Evolutionary conservation across 2,329 filamentous ascomycete genomes (phyloP), one percentile per base, ranked within the genome.

Genomic region (Bipolaris victoriae): DNA sequence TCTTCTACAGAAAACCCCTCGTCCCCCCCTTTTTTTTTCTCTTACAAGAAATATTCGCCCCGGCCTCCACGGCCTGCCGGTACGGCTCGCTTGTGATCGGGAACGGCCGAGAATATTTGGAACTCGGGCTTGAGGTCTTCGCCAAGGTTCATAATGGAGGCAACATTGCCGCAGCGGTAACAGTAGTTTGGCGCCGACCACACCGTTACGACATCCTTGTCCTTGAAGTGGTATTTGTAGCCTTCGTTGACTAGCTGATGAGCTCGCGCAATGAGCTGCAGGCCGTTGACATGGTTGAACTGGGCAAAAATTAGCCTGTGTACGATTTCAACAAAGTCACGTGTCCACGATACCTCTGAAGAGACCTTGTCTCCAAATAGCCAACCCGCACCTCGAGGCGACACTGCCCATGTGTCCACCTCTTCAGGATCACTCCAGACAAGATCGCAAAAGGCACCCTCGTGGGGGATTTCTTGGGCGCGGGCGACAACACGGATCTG

Each of bases 371-470:
- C 88, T 45, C 86, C 86, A 67, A 89, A 89, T 2, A 88, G 73
- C 86, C 86, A 88, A 59, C 88, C 88, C 49, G 87, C 87, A 63
- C 87, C 87, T 77, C 87, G 79, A 24, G 87, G 87, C 62, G 85
- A 88, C 43, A 90, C 86, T 49, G 86, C 86, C 88, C 87, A 90
- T 2, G 86, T 88, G 60, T 88, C 86, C 57, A 89, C 86, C 37
- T 83, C 81, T 66, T 91, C 89, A 0, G 89, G 89, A 72, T 91
- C 89, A 66, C 92, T 97, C 95, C 95, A 99, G 53, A 99, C 86
- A 54, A 99, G 82, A 78, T 99, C 95, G 77, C 95, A 99, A 89
- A 99, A 98, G 52, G 95, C 93, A 11, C 95, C 95, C 76, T 99
- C 95, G 74, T 99, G 95, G 20, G 95, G 95, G 43, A 99, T 96